Evolutionary conservation across 2,329 filamentous ascomycete genomes (phyloP), one percentile per base, ranked within the genome.

Genomic region (Rutstroemia sp.): DNA sequence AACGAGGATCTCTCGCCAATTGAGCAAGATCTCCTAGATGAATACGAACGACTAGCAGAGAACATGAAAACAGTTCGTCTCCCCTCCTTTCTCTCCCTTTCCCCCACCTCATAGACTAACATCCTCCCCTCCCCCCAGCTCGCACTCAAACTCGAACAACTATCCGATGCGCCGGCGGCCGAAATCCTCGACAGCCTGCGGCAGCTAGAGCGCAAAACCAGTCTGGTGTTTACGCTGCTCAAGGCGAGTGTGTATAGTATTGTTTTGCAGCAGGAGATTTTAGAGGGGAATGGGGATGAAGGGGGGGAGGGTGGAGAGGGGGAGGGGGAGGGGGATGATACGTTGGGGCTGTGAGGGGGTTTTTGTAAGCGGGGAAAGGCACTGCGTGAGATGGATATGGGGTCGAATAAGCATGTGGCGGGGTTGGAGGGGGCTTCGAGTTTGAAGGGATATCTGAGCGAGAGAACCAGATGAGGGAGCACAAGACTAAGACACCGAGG

Each of bases 191-290:
- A 99, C 71, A 87, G 89, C 8, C 78, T 99, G 65, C 79, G 94
- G 54, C 86, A 92, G 45, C 77, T 99, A 54, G 94, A 99, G 77
- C 80, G 94, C 65, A 96, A 97, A 78, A 96, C 92, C 45, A 91
- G 90, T 64, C 77, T 96, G 54, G 92, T 96, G 21, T 97, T 95
- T 73, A 99, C 94, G 61, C 74, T 97, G 70, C 80, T 99, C 70
- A 99, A 99, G 77, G 92, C 94, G 18, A 97, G 92, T 72, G 94
- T 99, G 62, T 99, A 99, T 75, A 95, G 89, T 70, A 99, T 99
- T 75, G 92, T 99, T 60, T 73, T 99, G 76, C 92, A 99, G 80
- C 92, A 97, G 79, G 90, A 97, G 80, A 90, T 95, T 67, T 85
- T 70, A 63, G 14, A 61, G 21, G 46, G 56, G n/a, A 57, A 37